Evolutionary conservation across 2,329 filamentous ascomycete genomes (phyloP), one percentile per base, ranked within the genome.

Genomic region (Aspergillus arachidicola): DNA sequence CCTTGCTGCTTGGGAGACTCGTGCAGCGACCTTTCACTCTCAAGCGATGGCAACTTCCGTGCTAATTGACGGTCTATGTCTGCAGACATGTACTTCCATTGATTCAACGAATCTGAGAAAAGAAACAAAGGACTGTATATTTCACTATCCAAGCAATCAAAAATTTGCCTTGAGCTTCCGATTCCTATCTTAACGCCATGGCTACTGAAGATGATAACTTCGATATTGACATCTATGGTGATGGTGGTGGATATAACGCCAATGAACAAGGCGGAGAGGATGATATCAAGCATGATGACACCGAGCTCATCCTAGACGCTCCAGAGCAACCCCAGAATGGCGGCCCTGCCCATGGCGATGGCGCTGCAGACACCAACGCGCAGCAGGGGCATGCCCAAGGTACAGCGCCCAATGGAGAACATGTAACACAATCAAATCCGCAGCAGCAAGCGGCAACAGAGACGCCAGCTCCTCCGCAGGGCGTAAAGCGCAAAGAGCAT

Each of bases 201-300:
- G 80, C 81, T 62, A 77, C 85, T 73, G 87, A 89, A 75, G 87
- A 89, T 78, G 87, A 89, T 77, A 88, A 88, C 73, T 89, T 89
- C 82, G 87, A 90, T 71, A 89, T 90, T 81, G 87, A 90, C 76
- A 88, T 90, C 79, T 89, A 89, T 73, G 87, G 87, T 67, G 87
- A 89, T 72, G 86, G 87, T 58, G 78, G 78, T 62, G 74, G 78
- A 60, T 81, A 80, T 63, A 81, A 79, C 68, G 73, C 73, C 57
- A 77, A 80, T 67, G 79, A 79, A 26, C 75, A 87, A 64, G 85
- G 86, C 63, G 77, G 63, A 30, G 66, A 68, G 36, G 63, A 68
- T 62, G 66, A 68, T 43, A 64, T 73, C 66, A 80, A 80, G 60
- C 71, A 76, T 36, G 79, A 80, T 32, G 76, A 78, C 51, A 66